These are phyloP conservation scores for Closterium sp. DNA, from an alignment of 139 green algal species.

Conservation along the genomic window DNA sequence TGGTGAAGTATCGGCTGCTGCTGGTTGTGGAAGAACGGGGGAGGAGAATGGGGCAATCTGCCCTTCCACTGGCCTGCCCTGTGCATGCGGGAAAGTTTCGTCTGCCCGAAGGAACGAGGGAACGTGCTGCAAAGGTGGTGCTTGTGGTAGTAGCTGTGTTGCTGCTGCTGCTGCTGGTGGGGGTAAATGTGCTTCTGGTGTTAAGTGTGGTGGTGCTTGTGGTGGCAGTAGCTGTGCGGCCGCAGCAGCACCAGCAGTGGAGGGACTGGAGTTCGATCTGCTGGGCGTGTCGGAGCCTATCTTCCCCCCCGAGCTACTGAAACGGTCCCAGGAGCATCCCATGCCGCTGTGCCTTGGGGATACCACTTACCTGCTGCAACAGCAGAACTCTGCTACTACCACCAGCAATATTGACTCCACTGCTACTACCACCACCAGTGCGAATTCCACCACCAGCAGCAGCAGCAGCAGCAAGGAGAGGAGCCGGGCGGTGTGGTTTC, in stretches of 20 bases:
- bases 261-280: neutral
- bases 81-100: constrained; percentile 60
- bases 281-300: constrained; percentile 73
- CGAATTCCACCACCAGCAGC: too few relatives aligned
- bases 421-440: neutral
- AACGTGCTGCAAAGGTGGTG: constrained; percentile 4
- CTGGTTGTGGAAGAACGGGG: too few relatives aligned
- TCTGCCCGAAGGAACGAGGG: neutral
- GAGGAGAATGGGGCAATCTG: too few relatives aligned
- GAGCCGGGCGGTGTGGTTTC: constrained; percentile 38
- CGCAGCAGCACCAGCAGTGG: neutral
- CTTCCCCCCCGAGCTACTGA: constrained; percentile 85
- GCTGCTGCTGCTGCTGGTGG: too few relatives aligned
- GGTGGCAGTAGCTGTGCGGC: too few relatives aligned
- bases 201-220: too few relatives aligned
- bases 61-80: constrained; percentile 75
- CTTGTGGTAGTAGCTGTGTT: too few relatives aligned
- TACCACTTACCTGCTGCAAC: neutral
- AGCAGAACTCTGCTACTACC: constrained; percentile 13
- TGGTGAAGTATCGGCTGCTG: neutral
- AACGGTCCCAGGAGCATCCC: constrained; percentile 22
- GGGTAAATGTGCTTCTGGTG: too few relatives aligned
- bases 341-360: constrained; percentile 57
- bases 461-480: neutral
- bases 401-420: neutral